Evolutionary conservation across 768 basidiomycete species (phyloP), one percentile per base, ranked within the genome.

Genomic region (Leccinum variicolor): DNA sequence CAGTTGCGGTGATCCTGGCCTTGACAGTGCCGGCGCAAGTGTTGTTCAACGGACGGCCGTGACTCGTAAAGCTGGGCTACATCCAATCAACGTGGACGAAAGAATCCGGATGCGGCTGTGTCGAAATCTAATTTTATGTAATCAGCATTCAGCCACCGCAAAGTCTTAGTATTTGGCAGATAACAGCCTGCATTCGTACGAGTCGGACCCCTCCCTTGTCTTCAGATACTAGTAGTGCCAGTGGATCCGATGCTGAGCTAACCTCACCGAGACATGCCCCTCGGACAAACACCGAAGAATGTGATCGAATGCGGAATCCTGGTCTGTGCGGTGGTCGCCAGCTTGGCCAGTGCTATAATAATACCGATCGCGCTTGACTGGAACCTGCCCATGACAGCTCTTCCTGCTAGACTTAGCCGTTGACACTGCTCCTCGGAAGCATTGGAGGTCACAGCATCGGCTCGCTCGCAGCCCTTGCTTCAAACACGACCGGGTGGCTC

Each of bases 371-470:
- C 92, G 0, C 83, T 98, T 17, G 96, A 98, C 74, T 98, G 96
- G 95, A 94, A 94, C 67, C 82, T 4, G 92, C 41, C 92, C 95
- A 8, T 98, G 95, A 95, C 95, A 98, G 88, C 17, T 47, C 11
- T 29, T 41, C 8, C n/a, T 23, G 19, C 10, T 56, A 94, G 90
- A 83, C 87, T 23, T 94, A 89, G 87, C 92, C 93, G 13, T 76
- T 93, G 54, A 87, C 89, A 1, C 85, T 89, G 13, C 82, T 89
- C 14, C 84, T 84, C 63, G 87, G 89, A 19, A 83, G 89, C 19
- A 73, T 92, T 17, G 64, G 77, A 19, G 92, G 92, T 9, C 86
- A 89, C 65, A 79, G 89, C 53, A 28, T 79, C 3, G 84, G 85
- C 2, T 83, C 86, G 17, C 66, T 89, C 28, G 65, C 64, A 8